Conservation (phyloP, 495 filamentous ascomycete species). For the Aspergillus bridgeri region DNA sequence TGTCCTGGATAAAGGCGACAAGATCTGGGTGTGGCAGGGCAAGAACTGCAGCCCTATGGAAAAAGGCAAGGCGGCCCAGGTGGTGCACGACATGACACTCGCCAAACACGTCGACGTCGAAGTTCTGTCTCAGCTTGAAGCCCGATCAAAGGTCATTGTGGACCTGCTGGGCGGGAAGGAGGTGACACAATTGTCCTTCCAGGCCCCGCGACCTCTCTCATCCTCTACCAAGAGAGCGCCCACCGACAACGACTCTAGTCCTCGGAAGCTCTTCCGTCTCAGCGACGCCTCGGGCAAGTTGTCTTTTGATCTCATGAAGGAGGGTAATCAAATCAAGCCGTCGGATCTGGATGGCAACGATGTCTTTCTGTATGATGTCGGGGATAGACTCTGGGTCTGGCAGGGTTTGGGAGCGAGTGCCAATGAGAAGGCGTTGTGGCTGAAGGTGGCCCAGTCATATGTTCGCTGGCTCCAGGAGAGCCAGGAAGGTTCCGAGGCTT, state of each 20-base stretch:
- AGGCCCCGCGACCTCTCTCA: slow-evolving; percentile 36
- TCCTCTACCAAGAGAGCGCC: slow-evolving; percentile 16
- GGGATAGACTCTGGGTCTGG: slow-evolving; percentile 57
- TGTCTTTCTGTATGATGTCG: slow-evolving; percentile 56
- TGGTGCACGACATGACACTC: slow-evolving; percentile 58
- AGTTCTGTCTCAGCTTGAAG: slow-evolving; percentile 55
- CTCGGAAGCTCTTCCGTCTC: slow-evolving; percentile 49
- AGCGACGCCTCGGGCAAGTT: slow-evolving; percentile 53
- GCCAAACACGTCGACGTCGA: slow-evolving; percentile 61
- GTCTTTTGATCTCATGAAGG: slow-evolving; percentile 52
- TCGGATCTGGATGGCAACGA: slow-evolving; percentile 52
- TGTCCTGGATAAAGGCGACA: slow-evolving; percentile 54
- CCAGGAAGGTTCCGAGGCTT: slow-evolving; percentile 31
- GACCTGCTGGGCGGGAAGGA: slow-evolving; percentile 52
- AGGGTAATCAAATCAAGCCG: slow-evolving; percentile 35
- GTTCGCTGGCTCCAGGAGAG: slow-evolving; percentile 44
- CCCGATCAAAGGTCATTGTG: slow-evolving; percentile 50
- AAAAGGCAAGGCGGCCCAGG: slow-evolving; percentile 60
- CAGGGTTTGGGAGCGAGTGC: slow-evolving; percentile 52
- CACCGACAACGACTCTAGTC: slow-evolving; percentile 3
- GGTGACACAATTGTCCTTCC: slow-evolving; percentile 29
- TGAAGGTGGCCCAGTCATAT: slow-evolving; percentile 54
- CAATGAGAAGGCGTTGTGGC: slow-evolving; percentile 53
- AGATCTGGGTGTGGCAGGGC: slow-evolving; percentile 66
- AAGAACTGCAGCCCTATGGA: slow-evolving; percentile 61